Conservation (phyloP, 1,284 basidiomycete genomes). For the Malassezia furfur region DNA sequence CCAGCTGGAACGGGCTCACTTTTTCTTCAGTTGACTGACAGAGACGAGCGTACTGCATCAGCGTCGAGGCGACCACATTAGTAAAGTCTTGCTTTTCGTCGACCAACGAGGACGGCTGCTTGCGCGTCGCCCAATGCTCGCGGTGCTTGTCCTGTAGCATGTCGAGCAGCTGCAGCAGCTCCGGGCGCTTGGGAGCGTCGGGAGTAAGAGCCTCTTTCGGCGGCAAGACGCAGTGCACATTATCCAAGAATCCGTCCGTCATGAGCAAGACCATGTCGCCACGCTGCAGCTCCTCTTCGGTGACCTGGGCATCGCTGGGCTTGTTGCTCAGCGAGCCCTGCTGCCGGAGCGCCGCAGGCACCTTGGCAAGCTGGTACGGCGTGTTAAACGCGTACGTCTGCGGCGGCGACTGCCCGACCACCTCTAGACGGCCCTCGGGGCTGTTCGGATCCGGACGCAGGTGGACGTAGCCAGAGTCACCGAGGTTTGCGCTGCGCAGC, state of each 20-base stretch:
- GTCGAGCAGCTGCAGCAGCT: constrained; percentile 34
- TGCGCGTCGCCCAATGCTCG: constrained; percentile 15
- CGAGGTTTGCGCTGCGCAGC: constrained; percentile 75
- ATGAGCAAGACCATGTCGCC: constrained; percentile 50
- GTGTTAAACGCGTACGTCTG: constrained; percentile 45
- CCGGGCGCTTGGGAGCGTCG: constrained; percentile 25
- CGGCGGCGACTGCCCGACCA: constrained; percentile 31
- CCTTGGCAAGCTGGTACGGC: constrained; percentile 44
- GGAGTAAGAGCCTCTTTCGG: constrained; percentile 14
- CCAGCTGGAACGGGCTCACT: constrained; percentile 54
- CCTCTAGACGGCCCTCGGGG: constrained; percentile 31
- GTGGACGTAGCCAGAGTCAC: constrained; percentile 74
- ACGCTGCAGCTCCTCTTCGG: constrained; percentile 28
- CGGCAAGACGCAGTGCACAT: constrained; percentile 63
- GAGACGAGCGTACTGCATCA: constrained; percentile 33
- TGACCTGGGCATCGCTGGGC: constrained; percentile 31
- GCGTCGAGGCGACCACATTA: constrained; percentile 25
- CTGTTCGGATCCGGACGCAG: constrained; percentile 49
- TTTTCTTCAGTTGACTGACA: constrained; percentile 55
- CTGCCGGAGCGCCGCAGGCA: constrained; percentile 27
- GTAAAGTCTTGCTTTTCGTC: constrained; percentile 35
- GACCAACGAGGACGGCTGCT: constrained; percentile 17
- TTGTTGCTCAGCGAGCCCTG: constrained; percentile 30
- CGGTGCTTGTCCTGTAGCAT: constrained; percentile 43
- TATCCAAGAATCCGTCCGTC: constrained; percentile 80